Conservation (phyloP, 2,329 filamentous ascomycete species). For the Rutstroemia sp. region DNA sequence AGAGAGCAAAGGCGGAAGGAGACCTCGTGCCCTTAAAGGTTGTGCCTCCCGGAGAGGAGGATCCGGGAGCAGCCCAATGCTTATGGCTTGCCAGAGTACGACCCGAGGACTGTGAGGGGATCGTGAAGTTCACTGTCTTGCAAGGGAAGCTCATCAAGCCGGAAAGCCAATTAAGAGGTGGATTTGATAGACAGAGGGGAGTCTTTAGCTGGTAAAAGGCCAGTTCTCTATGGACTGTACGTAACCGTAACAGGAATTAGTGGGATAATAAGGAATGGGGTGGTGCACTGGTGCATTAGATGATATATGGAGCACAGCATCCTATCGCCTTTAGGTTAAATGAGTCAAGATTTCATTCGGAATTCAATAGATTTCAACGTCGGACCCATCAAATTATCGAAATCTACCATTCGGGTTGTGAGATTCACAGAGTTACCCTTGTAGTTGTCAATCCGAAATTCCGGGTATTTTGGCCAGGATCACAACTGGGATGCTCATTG, state of each 20-base stretch:
- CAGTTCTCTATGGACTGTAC: background rate
- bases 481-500: too few species aligned
- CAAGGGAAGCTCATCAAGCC: slow-evolving; percentile 94
- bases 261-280: slow-evolving; percentile 7
- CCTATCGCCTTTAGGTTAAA: slow-evolving; percentile 1
- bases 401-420: background rate
- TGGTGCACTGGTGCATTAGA: slow-evolving; percentile 1
- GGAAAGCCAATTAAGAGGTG: slow-evolving; percentile 74
- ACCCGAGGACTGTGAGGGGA: slow-evolving; percentile 88
- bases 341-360: background rate
- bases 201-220: slow-evolving; percentile 72
- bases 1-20: slow-evolving; percentile 28
- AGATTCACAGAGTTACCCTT: background rate
- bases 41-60: slow-evolving; percentile 27
- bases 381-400: background rate
- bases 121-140: slow-evolving; percentile 80
- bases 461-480: too few species aligned
- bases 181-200: slow-evolving; percentile 77
- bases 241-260: too few species aligned
- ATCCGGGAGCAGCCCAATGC: slow-evolving; percentile 67
- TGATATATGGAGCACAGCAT: background rate
- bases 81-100: slow-evolving; percentile 84
- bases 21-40: slow-evolving; percentile 25
- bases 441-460: background rate
- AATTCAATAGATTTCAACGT: background rate